Conservation (phyloP, 345 rosid species). For the Jatropha curcas region DNA sequence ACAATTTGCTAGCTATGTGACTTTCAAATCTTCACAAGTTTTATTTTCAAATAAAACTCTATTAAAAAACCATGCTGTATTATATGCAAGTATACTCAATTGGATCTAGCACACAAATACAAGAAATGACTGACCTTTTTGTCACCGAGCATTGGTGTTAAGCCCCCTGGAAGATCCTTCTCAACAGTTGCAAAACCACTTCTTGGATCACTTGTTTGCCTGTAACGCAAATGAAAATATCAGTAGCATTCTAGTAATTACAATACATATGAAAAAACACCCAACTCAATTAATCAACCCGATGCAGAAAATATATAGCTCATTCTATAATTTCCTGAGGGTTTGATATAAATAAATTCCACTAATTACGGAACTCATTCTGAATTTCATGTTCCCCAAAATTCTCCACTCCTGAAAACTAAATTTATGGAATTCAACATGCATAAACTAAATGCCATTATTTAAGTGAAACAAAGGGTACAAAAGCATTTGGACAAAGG, state of each 20-base stretch:
- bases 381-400: no score
- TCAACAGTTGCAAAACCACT: conserved; percentile 88
- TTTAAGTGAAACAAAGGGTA: no score
- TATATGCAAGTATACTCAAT: neutral
- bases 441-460: no score
- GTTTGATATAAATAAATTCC: no score
- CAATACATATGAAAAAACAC: neutral
- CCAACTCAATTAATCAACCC: neutral
- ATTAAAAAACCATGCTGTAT: neutral
- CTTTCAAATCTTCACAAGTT: neutral
- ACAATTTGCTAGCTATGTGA: neutral
- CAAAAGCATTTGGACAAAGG: neutral
- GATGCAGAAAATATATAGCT: neutral
- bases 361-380: no score
- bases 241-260: neutral
- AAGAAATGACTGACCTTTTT: conserved; percentile 58
- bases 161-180: conserved; percentile 78
- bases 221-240: conserved; percentile 21
- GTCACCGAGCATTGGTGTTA: conserved; percentile 96
- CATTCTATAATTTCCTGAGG: no score
- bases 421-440: no score
- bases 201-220: conserved; percentile 87
- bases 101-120: neutral
- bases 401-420: no score
- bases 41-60: no score